Base-by-base conservation (phyloP, 257 asterid species). In the Agastache rugosa region DNA sequence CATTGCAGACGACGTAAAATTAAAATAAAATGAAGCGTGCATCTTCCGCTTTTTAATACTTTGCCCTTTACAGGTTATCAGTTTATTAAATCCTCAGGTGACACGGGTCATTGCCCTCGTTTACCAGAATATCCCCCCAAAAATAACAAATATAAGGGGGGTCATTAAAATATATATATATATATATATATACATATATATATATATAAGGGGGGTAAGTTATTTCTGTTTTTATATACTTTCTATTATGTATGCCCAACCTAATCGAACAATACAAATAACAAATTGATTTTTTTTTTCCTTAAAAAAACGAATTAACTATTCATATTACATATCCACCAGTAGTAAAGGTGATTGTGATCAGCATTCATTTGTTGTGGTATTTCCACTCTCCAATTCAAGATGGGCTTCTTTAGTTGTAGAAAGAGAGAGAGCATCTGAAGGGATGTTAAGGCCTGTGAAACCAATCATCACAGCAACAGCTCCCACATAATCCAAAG, bases 401-500 rank as follows among this genome's bases (percentile, higher is more conserved):
- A 87, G 73, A 71, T 65, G 44, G 19, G 85, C 77, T 76, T 88
- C 84, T 74, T 80, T 77, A 60, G 86, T 75, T 69, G 69, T 44
- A 6, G 81, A 86, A 73, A 81, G 81, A 6, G 81, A 85, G 66
- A 81, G 80, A 68, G 70, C 65, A 59, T 76, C 85, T 0, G 87
- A 81, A 58, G 99, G 96, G 47, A 92, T 74, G 69, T 87, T 95
- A 31, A 95, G 88, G 79, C 97, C 97, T 1, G 86, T 83, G 71
- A 92, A 95, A 79, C 99, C 98, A 66, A 87, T 78, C 93, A 92
- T 84, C 29, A 92, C 87, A 65, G 88, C 93, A 72, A 81, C 90
- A 35, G 93, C 99, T 73, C 99, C 99, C 0, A 89, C 50, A 29
- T 83, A 92, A 78, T 92, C 96, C 74, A 79, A 53, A 50, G 72